Percentiles rank a stretch among this genome's conserved stretches.
These are phyloP conservation scores for Dissoconium aciculare DNA, from an alignment of 2,329 filamentous ascomycete species.

Conservation along the genomic window DNA sequence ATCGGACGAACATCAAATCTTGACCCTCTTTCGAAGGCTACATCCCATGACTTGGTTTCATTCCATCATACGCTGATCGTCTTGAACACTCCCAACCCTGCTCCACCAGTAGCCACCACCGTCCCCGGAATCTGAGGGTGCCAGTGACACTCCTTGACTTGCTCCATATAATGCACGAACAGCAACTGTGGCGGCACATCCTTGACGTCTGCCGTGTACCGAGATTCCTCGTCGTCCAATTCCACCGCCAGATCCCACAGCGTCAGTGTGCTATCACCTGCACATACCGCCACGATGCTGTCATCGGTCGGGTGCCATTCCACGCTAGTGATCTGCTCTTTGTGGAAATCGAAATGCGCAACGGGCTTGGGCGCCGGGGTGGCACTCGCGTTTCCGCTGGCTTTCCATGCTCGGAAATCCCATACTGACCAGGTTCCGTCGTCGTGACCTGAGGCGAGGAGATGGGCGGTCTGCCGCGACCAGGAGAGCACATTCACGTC, in stretches of 20 bases:
- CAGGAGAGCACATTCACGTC: constrained; percentile 97
- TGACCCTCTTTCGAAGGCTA: too few relatives aligned
- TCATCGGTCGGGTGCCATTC: constrained; percentile 98
- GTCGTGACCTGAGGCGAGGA: constrained; percentile 83
- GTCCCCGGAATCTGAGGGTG: constrained; percentile 88
- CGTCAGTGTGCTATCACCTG: constrained; percentile 85
- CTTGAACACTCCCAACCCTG: constrained; percentile 49
- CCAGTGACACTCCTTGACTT: constrained; percentile 94
- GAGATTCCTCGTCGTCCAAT: constrained; percentile 91
- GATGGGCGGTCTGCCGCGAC: constrained; percentile 75
- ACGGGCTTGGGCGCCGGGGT: constrained; percentile 74
- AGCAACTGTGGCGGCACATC: constrained; percentile 88
- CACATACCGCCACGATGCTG: constrained; percentile 82
- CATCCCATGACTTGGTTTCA: too few relatives aligned
- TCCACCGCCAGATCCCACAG: constrained; percentile 96
- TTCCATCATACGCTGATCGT: constrained; percentile 24
- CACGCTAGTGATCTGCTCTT: constrained; percentile 86
- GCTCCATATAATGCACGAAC: constrained; percentile 92
- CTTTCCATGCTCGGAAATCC: constrained; percentile 91
- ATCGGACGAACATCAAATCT: too few relatives aligned
- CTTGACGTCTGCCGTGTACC: constrained; percentile 68
- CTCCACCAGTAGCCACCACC: constrained; percentile 77
- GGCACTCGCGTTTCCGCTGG: constrained; percentile 30
- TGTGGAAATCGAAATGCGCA: constrained; percentile 90
- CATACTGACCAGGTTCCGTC: constrained; percentile 91